These are phyloP conservation scores for Apiospora aurea DNA, from an alignment of 2,329 filamentous ascomycete genomes.

Conservation along the genomic window DNA sequence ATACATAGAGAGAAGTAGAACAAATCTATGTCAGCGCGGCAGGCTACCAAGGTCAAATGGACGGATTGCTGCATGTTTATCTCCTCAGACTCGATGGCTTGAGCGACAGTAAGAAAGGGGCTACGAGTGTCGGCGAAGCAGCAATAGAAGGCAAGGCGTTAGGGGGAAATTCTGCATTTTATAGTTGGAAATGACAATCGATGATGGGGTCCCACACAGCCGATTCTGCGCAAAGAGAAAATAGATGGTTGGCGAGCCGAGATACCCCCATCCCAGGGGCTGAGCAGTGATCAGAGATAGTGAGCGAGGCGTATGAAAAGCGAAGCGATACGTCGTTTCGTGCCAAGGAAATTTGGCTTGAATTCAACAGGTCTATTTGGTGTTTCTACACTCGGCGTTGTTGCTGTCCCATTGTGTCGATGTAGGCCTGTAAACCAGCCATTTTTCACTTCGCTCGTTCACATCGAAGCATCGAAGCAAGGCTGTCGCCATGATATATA, in stretches of 20 bases:
- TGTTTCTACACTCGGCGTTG: constrained; percentile 9
- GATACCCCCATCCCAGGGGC: background rate
- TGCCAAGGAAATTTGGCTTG: constrained; percentile 10
- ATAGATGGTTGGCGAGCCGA: constrained; percentile 12
- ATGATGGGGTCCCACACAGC: background rate
- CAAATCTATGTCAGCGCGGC: constrained; percentile 34
- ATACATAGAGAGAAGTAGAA: constrained; percentile 64
- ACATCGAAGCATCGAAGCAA: background rate
- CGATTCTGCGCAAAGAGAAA: background rate
- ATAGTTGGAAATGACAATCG: constrained; percentile 19
- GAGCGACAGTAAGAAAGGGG: background rate
- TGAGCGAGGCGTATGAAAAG: constrained; percentile 3
- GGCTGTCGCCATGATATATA: background rate
- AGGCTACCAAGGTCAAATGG: background rate
- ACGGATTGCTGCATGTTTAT: background rate
- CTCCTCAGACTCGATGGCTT: background rate
- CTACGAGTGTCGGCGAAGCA: background rate
- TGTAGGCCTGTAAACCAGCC: background rate
- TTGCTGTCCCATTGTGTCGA: background rate
- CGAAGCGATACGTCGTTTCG: constrained; percentile 2
- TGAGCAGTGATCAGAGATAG: constrained; percentile 2
- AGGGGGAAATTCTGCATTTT: background rate
- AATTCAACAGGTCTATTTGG: constrained; percentile 2
- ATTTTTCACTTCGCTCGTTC: background rate
- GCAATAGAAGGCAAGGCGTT: background rate